Evolutionary conservation across 2,329 filamentous ascomycete species (phyloP).

Genomic region (Apiospora saccharicola): DNA sequence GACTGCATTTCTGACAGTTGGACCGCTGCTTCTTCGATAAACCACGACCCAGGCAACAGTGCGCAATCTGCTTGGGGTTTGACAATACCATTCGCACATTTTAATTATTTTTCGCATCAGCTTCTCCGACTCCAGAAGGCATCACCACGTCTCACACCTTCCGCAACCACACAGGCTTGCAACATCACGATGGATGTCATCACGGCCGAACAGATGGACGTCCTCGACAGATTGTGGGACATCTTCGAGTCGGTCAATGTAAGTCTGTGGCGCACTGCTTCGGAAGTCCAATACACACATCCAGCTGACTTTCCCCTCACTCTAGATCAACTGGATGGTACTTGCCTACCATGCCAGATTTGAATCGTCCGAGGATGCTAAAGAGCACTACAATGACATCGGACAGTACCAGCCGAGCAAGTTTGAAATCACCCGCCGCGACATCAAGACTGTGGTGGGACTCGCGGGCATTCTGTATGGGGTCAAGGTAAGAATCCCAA

Average conservation of each 20-base stretch:
- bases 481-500: not conserved
- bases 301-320: not conserved
- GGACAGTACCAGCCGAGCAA: not conserved
- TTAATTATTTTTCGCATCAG: not conserved
- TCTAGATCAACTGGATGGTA: not conserved
- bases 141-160: not conserved
- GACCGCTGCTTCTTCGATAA: too few relatives aligned
- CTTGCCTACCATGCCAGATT: not conserved
- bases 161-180: not conserved
- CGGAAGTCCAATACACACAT: not conserved
- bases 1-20: not conserved
- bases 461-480: not conserved
- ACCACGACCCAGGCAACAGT: not conserved
- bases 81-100: not conserved
- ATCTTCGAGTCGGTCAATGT: not conserved
- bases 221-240: not conserved
- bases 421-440: not conserved
- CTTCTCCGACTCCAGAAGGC: not conserved
- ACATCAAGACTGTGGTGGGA: not conserved
- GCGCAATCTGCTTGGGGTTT: not conserved
- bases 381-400: not conserved
- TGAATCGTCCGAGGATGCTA: not conserved
- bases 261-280: not conserved
- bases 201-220: not conserved
- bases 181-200: not conserved